Evolutionary conservation across 371 early-diverging fungal species (phyloP), one percentile per base, ranked within the genome.

Genomic region (Chytridium lagenaria): DNA sequence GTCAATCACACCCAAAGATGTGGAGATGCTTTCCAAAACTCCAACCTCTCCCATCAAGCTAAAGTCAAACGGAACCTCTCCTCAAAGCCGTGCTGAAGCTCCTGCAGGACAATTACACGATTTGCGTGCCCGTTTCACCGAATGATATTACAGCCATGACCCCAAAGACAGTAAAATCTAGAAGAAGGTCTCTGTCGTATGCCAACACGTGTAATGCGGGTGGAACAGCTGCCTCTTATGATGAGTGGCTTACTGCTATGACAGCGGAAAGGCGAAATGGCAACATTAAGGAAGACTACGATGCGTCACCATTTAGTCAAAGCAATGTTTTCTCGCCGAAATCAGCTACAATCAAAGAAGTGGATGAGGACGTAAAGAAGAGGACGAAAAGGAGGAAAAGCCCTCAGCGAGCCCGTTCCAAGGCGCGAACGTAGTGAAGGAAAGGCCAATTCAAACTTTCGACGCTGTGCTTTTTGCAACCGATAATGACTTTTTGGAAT

Each of bases 401-500:
- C 44, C 44, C 19, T 44, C 19, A n/a, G n/a, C n/a, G n/a, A n/a
- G n/a, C n/a, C n/a, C n/a, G n/a, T n/a, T n/a, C n/a, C n/a, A n/a
- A n/a, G n/a, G n/a, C n/a, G n/a, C n/a, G n/a, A n/a, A n/a, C n/a
- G n/a, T n/a, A n/a, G n/a, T n/a, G n/a, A n/a, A n/a, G n/a, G 2
- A 28, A 37, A 37, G 34, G 23, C 10, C 12, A 61, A 5, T 59
- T 1, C 49, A 38, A 0, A 73, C 75, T 2, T 84, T 72, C 74
- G 85, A 87, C 63, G 87, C 87, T n/a, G 50, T 84, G 12, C 74
- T 86, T 1, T 78, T 88, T 70, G 87, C 85, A 0, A 88, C 86
- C 30, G 89, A 88, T 71, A 82, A 80, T 64, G 89, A 88, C 72
- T 88, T 84, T 63, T 76, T 88, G 36, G 89, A 88, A 66, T 71